phyloP scores from a whole-genome alignment of 192 early-diverging fungal genomes.

The Backusella tuberculispora region DNA sequence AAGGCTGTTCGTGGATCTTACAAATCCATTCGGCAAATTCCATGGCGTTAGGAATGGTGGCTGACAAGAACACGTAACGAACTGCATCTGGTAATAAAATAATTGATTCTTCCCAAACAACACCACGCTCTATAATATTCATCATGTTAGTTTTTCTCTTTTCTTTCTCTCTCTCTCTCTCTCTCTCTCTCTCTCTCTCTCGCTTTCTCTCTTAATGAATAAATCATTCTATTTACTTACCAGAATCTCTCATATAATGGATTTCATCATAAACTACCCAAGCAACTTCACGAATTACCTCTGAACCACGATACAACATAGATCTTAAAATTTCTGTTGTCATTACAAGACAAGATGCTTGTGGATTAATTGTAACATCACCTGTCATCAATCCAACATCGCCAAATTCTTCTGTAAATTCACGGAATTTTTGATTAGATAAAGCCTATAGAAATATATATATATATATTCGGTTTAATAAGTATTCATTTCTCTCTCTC shows the following conservation, averaged over 20 bases:
- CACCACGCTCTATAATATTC: slow-evolving; percentile 77
- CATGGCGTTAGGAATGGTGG: slow-evolving; percentile 98
- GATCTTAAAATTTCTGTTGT: slow-evolving; percentile 97
- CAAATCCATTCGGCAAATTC: slow-evolving; percentile 99
- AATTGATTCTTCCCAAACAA: slow-evolving; percentile 99
- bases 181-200: neutral
- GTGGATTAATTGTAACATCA: slow-evolving; percentile 95
- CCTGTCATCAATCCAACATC: slow-evolving; percentile 99
- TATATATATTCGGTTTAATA: neutral
- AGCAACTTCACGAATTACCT: slow-evolving; percentile 94
- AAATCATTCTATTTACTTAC: slow-evolving; percentile 38
- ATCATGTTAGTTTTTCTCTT: neutral
- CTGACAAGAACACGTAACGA: slow-evolving; percentile 93
- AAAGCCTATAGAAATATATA: slow-evolving; percentile 64
- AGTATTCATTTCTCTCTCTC: neutral
- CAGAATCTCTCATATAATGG: slow-evolving; percentile 96
- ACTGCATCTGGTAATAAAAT: slow-evolving; percentile 94
- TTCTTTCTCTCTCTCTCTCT: neutral
- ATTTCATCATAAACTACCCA: slow-evolving; percentile 99
- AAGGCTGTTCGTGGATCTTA: slow-evolving; percentile 94
- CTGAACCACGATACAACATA: slow-evolving; percentile 97
- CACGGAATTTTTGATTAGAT: slow-evolving; percentile 98
- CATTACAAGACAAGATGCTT: slow-evolving; percentile 94
- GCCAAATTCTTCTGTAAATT: slow-evolving; percentile 93
- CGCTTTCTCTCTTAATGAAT: too few relatives aligned